These are phyloP conservation scores for Cryptosporidium sp. DNA, from an alignment of 169 alveolate species.

Conservation along the genomic window DNA sequence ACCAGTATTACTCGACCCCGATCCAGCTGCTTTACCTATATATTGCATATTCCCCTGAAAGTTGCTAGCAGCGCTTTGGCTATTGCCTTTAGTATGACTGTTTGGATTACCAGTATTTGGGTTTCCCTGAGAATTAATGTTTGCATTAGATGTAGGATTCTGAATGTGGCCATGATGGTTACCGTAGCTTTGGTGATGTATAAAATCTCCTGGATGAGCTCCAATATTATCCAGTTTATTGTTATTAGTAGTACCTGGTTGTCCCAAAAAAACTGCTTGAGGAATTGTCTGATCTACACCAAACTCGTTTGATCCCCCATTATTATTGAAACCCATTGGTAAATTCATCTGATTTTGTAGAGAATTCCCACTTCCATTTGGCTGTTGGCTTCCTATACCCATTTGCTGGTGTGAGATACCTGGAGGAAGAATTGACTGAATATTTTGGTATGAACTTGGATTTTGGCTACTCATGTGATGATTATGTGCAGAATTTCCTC, in stretches of 20 bases:
- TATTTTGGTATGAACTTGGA: constrained; percentile 7
- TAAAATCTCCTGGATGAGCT: constrained; percentile 30
- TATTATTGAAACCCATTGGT: constrained; percentile 52
- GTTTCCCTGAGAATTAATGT: constrained; percentile 6
- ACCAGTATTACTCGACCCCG: not conserved
- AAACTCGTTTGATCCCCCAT: constrained; percentile 20
- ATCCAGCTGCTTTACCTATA: not conserved
- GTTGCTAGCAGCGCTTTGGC: constrained; percentile 9
- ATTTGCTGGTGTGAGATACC: constrained; percentile 22
- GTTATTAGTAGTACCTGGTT: not conserved
- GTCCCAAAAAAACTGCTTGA: constrained; percentile 61
- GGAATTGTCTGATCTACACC: constrained; percentile 64
- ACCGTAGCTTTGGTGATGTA: constrained; percentile 20
- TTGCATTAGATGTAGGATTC: constrained; percentile 1
- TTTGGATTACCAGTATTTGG: constrained; percentile 25
- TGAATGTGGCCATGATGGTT: constrained; percentile 30
- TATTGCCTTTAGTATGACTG: constrained; percentile 1
- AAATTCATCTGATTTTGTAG: constrained; percentile 1
- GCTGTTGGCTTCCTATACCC: not conserved
- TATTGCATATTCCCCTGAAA: constrained; percentile 12
- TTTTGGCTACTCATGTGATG: constrained; percentile 19
- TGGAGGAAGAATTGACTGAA: constrained; percentile 50
- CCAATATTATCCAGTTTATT: constrained; percentile 13
- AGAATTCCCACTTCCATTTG: constrained; percentile 19
- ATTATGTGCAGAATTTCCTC: not conserved